Percentiles rank a stretch among this genome's conserved stretches.
phyloP scores from a whole-genome alignment of 2,329 filamentous ascomycete genomes.

The Hymenoscyphus repandus region DNA sequence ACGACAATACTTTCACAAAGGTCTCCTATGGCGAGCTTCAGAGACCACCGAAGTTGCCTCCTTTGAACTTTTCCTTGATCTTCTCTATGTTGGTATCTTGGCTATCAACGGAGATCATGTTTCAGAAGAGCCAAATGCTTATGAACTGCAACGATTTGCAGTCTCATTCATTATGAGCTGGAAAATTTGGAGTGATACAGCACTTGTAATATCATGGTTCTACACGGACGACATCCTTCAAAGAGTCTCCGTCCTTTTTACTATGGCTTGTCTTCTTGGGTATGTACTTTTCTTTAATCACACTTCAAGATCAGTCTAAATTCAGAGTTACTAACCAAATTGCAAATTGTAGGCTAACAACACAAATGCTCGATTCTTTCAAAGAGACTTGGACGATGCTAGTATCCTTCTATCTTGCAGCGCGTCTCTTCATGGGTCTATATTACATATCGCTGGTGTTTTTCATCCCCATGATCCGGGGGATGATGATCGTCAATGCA shows the following conservation, averaged over 20 bases:
- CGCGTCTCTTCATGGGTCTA: conserved; percentile 47
- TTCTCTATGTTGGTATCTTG: conserved; percentile 53
- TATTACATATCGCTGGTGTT: conserved; percentile 44
- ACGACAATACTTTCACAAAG: conserved; percentile 62
- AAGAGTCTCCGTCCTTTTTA: conserved; percentile 53
- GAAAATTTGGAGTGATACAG: conserved; percentile 59
- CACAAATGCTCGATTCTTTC: conserved; percentile 55
- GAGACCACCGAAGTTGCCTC: conserved; percentile 55
- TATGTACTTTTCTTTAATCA: conserved; percentile 19
- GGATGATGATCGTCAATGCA: conserved; percentile 47
- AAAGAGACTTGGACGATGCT: conserved; percentile 52
- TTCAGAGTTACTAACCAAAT: conserved; percentile 1
- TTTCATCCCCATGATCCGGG: conserved; percentile 52
- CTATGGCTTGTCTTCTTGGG: conserved; percentile 56
- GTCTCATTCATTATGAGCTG: conserved; percentile 55
- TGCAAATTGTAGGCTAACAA: conserved; percentile 43
- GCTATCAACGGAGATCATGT: conserved; percentile 58
- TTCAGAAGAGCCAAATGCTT: conserved; percentile 48
- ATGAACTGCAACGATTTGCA: conserved; percentile 52
- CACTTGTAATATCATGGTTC: conserved; percentile 52
- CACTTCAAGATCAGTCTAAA: background rate
- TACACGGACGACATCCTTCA: conserved; percentile 57
- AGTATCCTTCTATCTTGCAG: conserved; percentile 55
- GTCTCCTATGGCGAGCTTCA: conserved; percentile 56
- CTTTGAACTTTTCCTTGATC: conserved; percentile 61